A percentile compares a stretch with the other conserved stretches of the same genome.
These are phyloP conservation scores for Alternaria arborescens DNA, from an alignment of 2,329 filamentous ascomycete genomes.

Conservation along the genomic window DNA sequence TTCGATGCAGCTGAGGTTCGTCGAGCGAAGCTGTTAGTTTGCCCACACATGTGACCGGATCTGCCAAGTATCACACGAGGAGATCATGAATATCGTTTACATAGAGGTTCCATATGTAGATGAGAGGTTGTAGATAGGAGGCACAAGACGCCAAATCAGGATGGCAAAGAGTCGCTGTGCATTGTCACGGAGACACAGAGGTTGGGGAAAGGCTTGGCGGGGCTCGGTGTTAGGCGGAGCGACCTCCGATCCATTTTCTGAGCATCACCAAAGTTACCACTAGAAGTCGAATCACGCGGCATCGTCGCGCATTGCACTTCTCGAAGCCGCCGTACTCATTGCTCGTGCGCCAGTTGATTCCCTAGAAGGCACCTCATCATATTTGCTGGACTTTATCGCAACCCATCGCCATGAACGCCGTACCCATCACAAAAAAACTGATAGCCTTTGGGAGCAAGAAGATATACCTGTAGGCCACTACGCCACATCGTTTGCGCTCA, in stretches of 20 bases:
- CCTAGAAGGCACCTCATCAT: background rate
- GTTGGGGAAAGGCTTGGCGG: slow-evolving; percentile 4
- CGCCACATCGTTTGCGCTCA: background rate
- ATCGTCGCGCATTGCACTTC: slow-evolving; percentile 7
- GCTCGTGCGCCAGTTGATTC: background rate
- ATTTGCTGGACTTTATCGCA: background rate
- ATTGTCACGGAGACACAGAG: background rate
- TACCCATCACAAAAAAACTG: slow-evolving; percentile 45
- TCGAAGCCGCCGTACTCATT: background rate
- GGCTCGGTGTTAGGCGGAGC: slow-evolving; percentile 17
- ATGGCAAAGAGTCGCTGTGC: background rate
- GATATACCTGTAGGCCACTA: slow-evolving; percentile 56
- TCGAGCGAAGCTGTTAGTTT: background rate
- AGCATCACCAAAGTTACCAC: slow-evolving; percentile 13
- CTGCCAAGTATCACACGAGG: background rate
- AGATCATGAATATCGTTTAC: background rate
- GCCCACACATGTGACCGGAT: background rate
- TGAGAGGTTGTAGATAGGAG: background rate
- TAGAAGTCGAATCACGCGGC: slow-evolving; percentile 4
- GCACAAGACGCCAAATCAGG: background rate
- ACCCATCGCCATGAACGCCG: slow-evolving; percentile 35
- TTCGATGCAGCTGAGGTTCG: background rate
- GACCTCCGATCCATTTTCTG: slow-evolving; percentile 29
- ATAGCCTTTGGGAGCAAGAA: slow-evolving; percentile 54
- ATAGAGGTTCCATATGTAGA: background rate